Evolutionary conservation across 225 moss, liverwort and hornwort genomes (phyloP).

Genomic region (Bryum argenteum): DNA sequence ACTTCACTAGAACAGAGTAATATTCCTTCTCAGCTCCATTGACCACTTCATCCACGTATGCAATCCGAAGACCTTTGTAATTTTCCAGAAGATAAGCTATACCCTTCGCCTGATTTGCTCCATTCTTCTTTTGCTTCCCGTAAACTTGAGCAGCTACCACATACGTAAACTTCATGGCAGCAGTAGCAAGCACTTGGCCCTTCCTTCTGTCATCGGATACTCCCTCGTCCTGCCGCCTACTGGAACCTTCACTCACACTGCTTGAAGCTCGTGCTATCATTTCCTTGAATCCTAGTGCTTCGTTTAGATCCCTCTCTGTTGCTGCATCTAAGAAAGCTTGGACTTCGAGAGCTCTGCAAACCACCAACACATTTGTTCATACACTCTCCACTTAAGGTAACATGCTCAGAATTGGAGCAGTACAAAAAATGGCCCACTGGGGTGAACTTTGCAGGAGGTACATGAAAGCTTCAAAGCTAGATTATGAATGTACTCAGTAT

Average conservation of each 20-base stretch:
- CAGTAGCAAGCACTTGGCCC: slow-evolving; percentile 65
- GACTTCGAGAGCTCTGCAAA: slow-evolving; percentile 79
- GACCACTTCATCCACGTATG: slow-evolving; percentile 82
- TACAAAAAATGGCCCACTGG: slow-evolving; percentile 16
- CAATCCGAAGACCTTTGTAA: slow-evolving; percentile 82
- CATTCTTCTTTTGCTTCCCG: slow-evolving; percentile 67
- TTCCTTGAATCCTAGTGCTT: slow-evolving; percentile 69
- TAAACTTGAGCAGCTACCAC: slow-evolving; percentile 96
- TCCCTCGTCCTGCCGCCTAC: slow-evolving; percentile 34
- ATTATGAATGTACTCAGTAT: too few species aligned
- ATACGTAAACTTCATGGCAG: slow-evolving; percentile 95
- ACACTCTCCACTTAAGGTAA: slow-evolving; percentile 10
- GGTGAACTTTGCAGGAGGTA: too few species aligned
- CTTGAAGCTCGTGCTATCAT: slow-evolving; percentile 75
- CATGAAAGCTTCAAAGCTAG: too few species aligned
- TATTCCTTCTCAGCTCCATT: slow-evolving; percentile 28
- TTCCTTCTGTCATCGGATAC: slow-evolving; percentile 41
- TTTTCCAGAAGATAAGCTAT: slow-evolving; percentile 76
- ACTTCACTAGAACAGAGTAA: slow-evolving; percentile 90
- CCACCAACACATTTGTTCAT: not conserved
- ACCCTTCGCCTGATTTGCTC: slow-evolving; percentile 65
- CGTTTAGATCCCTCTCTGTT: slow-evolving; percentile 50
- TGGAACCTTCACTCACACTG: slow-evolving; percentile 41
- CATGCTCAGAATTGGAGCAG: too few species aligned
- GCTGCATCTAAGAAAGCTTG: slow-evolving; percentile 87